phyloP scores from a whole-genome alignment of 139 green algal genomes.

The Spirogloea muscicola region DNA sequence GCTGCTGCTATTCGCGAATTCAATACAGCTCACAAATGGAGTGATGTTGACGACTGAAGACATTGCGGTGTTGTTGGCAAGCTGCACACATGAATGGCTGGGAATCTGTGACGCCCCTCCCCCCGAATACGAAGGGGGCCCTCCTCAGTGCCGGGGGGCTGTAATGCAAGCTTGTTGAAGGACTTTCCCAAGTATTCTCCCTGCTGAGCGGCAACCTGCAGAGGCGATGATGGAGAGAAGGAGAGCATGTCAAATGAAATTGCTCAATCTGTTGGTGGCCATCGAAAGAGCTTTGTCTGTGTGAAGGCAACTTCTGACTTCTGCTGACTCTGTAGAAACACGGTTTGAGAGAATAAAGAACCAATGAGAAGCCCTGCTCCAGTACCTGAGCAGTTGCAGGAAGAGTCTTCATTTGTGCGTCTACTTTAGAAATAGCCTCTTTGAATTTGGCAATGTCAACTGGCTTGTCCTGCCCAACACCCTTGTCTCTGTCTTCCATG shows the following conservation, averaged over 20 bases:
- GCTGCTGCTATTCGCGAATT: no score
- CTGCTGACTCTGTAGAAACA: not conserved
- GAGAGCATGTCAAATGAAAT: not conserved
- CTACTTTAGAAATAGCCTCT: not conserved
- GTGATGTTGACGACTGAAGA: not conserved
- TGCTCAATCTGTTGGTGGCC: not conserved
- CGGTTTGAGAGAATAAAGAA: not conserved
- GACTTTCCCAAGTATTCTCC: conserved; percentile 20
- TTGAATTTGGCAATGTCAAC: conserved; percentile 22
- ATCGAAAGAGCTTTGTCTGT: not conserved
- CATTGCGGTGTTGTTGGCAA: not conserved
- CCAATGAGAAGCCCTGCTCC: not conserved
- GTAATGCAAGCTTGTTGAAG: conserved; percentile 18
- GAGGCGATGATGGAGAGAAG: no score
- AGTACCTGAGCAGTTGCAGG: conserved; percentile 33
- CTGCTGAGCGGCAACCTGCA: conserved; percentile 32
- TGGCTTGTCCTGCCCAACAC: not conserved
- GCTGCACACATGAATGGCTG: conserved; percentile 20
- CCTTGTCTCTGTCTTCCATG: not conserved
- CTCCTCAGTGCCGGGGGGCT: not conserved
- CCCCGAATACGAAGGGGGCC: conserved; percentile 3
- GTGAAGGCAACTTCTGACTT: not conserved
- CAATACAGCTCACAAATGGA: not conserved
- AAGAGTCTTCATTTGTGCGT: conserved; percentile 24
- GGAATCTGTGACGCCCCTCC: conserved; percentile 5